Evolutionary conservation across 306 rosid species (phyloP), one percentile per base, ranked within the genome.

Genomic region (Lupinus albus): DNA sequence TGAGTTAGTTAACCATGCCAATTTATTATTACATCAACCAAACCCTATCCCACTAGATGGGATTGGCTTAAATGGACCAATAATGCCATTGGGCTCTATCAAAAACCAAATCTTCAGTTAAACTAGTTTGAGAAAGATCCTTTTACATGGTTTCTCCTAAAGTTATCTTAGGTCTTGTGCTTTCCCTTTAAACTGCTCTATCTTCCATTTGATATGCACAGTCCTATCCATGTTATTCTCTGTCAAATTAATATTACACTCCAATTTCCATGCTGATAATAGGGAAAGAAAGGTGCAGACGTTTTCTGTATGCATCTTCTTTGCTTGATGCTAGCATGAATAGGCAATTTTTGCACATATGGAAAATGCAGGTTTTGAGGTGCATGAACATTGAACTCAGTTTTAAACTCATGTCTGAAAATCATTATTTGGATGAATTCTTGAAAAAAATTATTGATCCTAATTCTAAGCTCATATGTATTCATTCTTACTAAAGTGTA

Each of bases 341-440:
- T 72, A 25, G 16, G 62, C 25, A 18, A 11, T 25, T n/a, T 17
- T 45, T 21, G 30, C 65, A 53, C 36, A 25, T 25, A 25, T 25
- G 30, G 30, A 25, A 13, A 59, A 53, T 47, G 42, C 16, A 18
- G 64, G 33, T 71, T 35, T 35, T 46, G 56, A 47, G 45, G 62
- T 49, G 56, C 38, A 64, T 21, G 33, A 68, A 48, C 16, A 10
- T 44, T 49, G 35, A 55, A 38, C 49, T 76, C 10, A 39, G 30
- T 25, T 25, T 25, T 25, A 25, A 25, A 25, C 30, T 25, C 30
- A 25, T 25, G 30, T 25, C 30, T 66, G 45, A 52, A 53, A 52
- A 59, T 66, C 62, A 71, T 12, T 38, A 52, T 75, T 20, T 58
- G 33, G 46, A 62, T 30, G 51, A 71, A 44, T 64, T 30, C 47